Evolutionary conservation across 441 rosid genomes (phyloP), one percentile per base, ranked within the genome.

Genomic region (Bruguiera hainesii): DNA sequence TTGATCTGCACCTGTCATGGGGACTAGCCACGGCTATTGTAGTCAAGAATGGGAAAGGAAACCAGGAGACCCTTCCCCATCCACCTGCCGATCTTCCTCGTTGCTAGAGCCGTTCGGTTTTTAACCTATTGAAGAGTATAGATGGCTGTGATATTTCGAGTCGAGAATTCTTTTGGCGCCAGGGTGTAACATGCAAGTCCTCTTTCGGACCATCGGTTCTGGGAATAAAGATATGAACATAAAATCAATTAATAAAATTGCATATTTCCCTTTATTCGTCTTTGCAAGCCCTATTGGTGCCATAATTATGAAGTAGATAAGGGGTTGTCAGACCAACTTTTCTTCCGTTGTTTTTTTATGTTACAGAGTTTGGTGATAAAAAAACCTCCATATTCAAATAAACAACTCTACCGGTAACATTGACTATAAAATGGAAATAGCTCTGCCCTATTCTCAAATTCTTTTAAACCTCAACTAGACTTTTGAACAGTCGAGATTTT

Each of bases 1-100:
- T 92, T 4, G 93, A 92, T 29, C 59, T 84, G 50, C 98, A 89
- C 75, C 88, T 83, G 66, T 81, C 95, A 20, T 89, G 96, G 98
- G 96, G 96, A 66, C 77, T 89, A 78, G 86, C 72, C 19, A 88
- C 91, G 10, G 86, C 75, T 62, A 71, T 92, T 60, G 82, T 89
- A 73, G 98, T 92, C 69, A 81, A 85, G 75, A 78, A 88, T 64
- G 95, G 98, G 63, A 62, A 73, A 65, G 85, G 87, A 3, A 79
- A 60, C 68, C 60, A 69, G 42, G 89, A 87, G 81, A 86, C 76
- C 10, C 82, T 91, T 35, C 95, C 94, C 37, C 85, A 74, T 61
- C 96, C 96, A 67, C 98, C 94, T 7, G 81, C 79, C 42, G 90
- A 89, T 77, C 75, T 91, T 49, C 98, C 95, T 42, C 72, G 75